Conservation (phyloP, 176 grass and related monocot genomes). For the Dendrocalamus sinicus region DNA sequence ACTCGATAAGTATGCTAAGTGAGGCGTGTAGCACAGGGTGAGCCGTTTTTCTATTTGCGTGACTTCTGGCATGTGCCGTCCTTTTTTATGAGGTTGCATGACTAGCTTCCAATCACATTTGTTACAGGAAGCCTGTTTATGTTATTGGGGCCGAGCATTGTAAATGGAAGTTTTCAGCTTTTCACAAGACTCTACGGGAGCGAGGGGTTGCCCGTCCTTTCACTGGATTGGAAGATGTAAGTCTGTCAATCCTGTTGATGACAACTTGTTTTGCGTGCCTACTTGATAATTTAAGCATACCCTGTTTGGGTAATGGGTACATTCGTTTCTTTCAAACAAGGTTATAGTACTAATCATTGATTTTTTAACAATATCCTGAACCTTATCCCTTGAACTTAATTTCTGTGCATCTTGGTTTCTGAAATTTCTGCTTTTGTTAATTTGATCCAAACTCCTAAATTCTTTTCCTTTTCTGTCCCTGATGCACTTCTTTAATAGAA, state of each 20-base stretch:
- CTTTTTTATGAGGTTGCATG: constrained; percentile 6
- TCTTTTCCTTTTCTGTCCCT: not conserved
- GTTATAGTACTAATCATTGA: constrained; percentile 18
- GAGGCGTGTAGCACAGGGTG: constrained; percentile 97
- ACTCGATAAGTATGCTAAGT: constrained; percentile 91
- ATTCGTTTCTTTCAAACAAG: not conserved
- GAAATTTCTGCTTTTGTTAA: not conserved
- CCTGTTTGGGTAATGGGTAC: not conserved
- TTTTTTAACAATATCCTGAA: constrained; percentile 8
- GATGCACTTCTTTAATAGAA: not conserved
- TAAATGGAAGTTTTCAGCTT: constrained; percentile 90
- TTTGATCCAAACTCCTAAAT: not conserved
- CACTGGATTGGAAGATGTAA: constrained; percentile 95
- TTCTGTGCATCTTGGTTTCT: not conserved
- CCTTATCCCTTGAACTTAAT: not conserved
- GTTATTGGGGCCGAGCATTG: constrained; percentile 84
- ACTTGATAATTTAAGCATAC: constrained; percentile 22
- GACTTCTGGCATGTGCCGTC: not conserved
- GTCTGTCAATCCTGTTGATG: constrained; percentile 20
- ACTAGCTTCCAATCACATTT: constrained; percentile 44
- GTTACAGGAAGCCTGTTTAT: constrained; percentile 89
- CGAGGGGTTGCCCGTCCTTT: constrained; percentile 75
- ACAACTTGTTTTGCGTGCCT: not conserved
- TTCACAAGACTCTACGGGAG: constrained; percentile 81
- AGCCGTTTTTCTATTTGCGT: constrained; percentile 20